These are phyloP conservation scores for Hordeum marinum DNA, from an alignment of 176 grass and related monocot genomes.

Conservation along the genomic window DNA sequence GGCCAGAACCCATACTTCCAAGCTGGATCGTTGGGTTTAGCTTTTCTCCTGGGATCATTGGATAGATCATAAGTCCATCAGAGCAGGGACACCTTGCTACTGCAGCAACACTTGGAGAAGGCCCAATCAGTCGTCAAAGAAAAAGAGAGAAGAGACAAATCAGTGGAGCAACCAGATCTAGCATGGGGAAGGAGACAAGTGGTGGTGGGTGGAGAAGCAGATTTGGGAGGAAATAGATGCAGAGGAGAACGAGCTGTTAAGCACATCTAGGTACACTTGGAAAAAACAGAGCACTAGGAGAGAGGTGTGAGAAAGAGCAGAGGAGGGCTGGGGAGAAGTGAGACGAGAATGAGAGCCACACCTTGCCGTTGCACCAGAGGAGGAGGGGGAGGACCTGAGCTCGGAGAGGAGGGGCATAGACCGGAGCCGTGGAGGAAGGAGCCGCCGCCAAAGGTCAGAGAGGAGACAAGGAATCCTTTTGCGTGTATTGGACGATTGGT, in stretches of 20 bases:
- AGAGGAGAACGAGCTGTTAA: not conserved
- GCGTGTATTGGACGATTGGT: not conserved
- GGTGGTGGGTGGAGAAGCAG: not conserved
- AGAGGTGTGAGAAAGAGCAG: not conserved
- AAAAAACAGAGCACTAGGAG: not conserved
- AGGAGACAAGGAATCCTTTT: not conserved
- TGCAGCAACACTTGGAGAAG: not conserved
- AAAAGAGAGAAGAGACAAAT: not conserved
- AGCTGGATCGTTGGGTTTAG: not conserved
- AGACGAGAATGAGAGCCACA: not conserved
- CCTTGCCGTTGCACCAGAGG: not conserved
- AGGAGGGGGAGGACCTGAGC: not conserved
- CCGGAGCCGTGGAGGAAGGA: not conserved
- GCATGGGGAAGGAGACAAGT: not conserved
- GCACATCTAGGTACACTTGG: not conserved
- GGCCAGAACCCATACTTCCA: not conserved
- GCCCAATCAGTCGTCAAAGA: not conserved
- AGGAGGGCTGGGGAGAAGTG: not conserved
- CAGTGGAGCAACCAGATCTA: not conserved
- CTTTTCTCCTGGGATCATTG: not conserved
- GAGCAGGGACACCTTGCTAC: not conserved
- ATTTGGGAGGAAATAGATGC: not conserved
- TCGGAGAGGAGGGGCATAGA: not conserved
- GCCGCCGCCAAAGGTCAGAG: not conserved
- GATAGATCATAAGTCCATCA: not conserved